Percentiles rank a stretch among this genome's conserved stretches.
Conservation (phyloP, 345 rosid genomes). For the Boechera divaricarpa region DNA sequence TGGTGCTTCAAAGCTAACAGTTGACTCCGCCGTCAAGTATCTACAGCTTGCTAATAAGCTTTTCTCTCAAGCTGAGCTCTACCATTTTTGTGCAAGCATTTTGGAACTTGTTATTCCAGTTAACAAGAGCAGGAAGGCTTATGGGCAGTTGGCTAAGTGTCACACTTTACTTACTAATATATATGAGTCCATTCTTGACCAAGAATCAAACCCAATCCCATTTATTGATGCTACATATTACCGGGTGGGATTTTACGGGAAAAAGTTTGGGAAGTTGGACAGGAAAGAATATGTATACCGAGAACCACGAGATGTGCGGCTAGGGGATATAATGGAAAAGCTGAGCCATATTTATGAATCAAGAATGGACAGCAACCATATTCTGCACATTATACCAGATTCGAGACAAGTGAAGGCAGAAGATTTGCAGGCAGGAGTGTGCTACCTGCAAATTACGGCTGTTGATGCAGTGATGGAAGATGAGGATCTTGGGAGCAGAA, state of each 20-base stretch:
- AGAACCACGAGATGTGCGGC: constrained; percentile 96
- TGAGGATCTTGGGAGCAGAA: constrained; percentile 97
- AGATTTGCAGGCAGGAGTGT: constrained; percentile 91
- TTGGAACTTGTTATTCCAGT: constrained; percentile 98
- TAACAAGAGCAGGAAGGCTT: constrained; percentile 92
- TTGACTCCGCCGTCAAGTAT: constrained; percentile 98
- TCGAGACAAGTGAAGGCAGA: constrained; percentile 97
- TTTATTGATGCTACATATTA: constrained; percentile 98
- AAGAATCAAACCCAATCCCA: constrained; percentile 94
- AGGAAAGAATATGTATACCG: constrained; percentile 86
- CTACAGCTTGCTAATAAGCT: constrained; percentile 96
- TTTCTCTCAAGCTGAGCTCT: constrained; percentile 96
- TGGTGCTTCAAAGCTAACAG: constrained; percentile 98
- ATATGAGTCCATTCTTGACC: constrained; percentile 93
- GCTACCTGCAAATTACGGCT: constrained; percentile 97
- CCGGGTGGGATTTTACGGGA: constrained; percentile 98
- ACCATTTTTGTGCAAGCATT: constrained; percentile 97
- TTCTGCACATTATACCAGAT: constrained; percentile 88
- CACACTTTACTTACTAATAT: constrained; percentile 86
- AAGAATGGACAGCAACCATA: constrained; percentile 89
- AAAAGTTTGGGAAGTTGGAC: constrained; percentile 88
- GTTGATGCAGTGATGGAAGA: constrained; percentile 99
- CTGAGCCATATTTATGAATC: constrained; percentile 96
- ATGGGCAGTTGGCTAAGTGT: constrained; percentile 96
- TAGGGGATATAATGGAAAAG: constrained; percentile 99